Evolutionary conservation across 2,329 filamentous ascomycete species (phyloP).

Genomic region (Exophiala xenobiotica): DNA sequence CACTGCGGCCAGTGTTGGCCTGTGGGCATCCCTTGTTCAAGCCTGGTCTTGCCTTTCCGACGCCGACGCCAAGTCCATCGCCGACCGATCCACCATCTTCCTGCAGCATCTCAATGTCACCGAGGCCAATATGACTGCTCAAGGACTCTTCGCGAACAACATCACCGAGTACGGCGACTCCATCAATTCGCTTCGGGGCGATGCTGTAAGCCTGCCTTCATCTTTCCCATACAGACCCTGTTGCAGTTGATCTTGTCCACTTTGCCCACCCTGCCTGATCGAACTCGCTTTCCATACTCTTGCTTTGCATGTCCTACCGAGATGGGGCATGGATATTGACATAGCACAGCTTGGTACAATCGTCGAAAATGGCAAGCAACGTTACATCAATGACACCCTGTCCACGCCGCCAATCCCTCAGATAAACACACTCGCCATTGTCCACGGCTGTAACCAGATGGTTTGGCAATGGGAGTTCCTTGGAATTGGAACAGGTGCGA

Average conservation of each 20-base stretch:
- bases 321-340: too few species aligned
- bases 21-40: neutral
- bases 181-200: constrained; percentile 18
- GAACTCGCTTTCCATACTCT: neutral
- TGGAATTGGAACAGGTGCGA: constrained; percentile 8
- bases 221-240: neutral
- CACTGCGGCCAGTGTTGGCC: neutral
- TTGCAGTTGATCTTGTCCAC: neutral
- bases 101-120: constrained; percentile 12
- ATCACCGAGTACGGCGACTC: constrained; percentile 18
- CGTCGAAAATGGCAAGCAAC: constrained; percentile 10
- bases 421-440: constrained; percentile 11
- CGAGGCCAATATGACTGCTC: constrained; percentile 7
- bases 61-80: constrained; percentile 4
- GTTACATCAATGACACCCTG: constrained; percentile 11
- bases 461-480: constrained; percentile 19
- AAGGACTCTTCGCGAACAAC: constrained; percentile 13
- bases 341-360: constrained; percentile 13
- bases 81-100: constrained; percentile 9
- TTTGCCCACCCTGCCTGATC: neutral
- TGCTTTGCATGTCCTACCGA: neutral
- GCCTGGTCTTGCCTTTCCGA: constrained; percentile 6
- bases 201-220: constrained; percentile 14
- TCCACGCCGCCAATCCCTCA: constrained; percentile 11
- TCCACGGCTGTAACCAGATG: constrained; percentile 14